Percentiles rank a stretch among this genome's conserved stretches.
Evolutionary conservation across 495 filamentous ascomycete species (phyloP).

Genomic region (Neurospora sublineolata): DNA sequence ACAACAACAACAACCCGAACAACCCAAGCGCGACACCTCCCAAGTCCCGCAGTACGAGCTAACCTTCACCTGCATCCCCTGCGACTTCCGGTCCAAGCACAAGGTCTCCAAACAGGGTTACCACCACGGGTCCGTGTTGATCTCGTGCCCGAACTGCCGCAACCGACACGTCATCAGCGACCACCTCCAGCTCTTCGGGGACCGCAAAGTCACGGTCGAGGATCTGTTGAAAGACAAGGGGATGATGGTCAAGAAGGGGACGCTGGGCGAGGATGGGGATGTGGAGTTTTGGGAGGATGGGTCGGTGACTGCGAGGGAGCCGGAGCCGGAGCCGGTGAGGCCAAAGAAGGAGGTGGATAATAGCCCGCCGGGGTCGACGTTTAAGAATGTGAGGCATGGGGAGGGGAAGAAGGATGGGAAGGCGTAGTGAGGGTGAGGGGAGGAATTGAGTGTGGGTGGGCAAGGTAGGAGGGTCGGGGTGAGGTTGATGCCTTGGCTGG

Average conservation of each 20-base stretch:
- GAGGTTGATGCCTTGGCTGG: background rate
- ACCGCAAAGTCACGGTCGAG: conserved; percentile 55
- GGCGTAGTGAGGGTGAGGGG: background rate
- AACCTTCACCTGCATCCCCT: conserved; percentile 87
- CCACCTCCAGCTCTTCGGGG: conserved; percentile 69
- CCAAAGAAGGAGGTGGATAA: conserved; percentile 5
- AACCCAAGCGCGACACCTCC: conserved; percentile 9
- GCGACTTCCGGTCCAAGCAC: conserved; percentile 61
- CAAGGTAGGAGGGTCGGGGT: background rate
- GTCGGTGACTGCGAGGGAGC: conserved; percentile 14
- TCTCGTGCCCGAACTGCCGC: conserved; percentile 73
- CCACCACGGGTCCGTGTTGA: conserved; percentile 75
- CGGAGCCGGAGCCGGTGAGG: background rate
- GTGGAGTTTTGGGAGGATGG: conserved; percentile 63
- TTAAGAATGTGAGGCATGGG: conserved; percentile 12
- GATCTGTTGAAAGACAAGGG: conserved; percentile 58
- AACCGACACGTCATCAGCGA: conserved; percentile 86
- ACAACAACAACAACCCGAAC: conserved; percentile 2
- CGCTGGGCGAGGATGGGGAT: conserved; percentile 43
- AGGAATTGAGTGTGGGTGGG: background rate
- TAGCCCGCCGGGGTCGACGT: conserved; percentile 16
- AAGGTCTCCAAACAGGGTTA: conserved; percentile 84
- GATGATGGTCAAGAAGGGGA: conserved; percentile 50
- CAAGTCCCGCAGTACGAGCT: conserved; percentile 65
- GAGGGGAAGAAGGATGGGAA: background rate